Evolutionary conservation across 2,329 filamentous ascomycete genomes (phyloP), one percentile per base, ranked within the genome.

Genomic region (Ceratocystis variospora): DNA sequence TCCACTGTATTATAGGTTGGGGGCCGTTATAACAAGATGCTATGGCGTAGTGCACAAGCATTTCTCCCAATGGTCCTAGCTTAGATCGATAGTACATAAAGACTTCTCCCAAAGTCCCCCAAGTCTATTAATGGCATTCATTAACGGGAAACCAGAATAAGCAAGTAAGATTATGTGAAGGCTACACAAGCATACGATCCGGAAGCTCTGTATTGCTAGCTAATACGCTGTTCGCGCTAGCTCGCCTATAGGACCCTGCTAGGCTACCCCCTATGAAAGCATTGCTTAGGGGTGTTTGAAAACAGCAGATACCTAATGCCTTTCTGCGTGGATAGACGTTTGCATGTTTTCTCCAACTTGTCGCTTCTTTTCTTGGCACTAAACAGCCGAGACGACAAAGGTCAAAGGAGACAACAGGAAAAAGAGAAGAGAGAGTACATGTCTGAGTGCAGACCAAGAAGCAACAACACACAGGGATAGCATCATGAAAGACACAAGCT

Each of bases 311-410:
- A 59, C 53, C 53, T 37, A 5, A 59, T 17, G 53, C 22, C 53
- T 37, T 3, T 59, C 17, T 59, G 12, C 7, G 3, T 10, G 12
- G 5, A 22, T 57, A 8, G 25, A 37, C 25, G 53, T 57, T 28
- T n/a, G 28, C 53, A 59, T 59, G 28, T 59, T 59, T 59, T 59
- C 53, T 59, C 53, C 53, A 59, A 37, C 28, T 19, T 10, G 25
- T 59, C 53, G 53, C 53, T 59, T 37, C 53, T 31, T 7, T 19
- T 37, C 53, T 59, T 59, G 53, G 53, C 53, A n/a, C 53, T 5
- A 59, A 59, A 59, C 53, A 59, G 17, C 28, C n/a, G 17, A 33
- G 53, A 33, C 19, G 25, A 59, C 25, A 17, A 37, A 19, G n/a
- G 53, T 3, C 53, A 33, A n/a, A 31, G 28, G 53, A 59, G 53